These are phyloP conservation scores for Spirogloea muscicola DNA, from an alignment of 139 green algal genomes.

Conservation along the genomic window DNA sequence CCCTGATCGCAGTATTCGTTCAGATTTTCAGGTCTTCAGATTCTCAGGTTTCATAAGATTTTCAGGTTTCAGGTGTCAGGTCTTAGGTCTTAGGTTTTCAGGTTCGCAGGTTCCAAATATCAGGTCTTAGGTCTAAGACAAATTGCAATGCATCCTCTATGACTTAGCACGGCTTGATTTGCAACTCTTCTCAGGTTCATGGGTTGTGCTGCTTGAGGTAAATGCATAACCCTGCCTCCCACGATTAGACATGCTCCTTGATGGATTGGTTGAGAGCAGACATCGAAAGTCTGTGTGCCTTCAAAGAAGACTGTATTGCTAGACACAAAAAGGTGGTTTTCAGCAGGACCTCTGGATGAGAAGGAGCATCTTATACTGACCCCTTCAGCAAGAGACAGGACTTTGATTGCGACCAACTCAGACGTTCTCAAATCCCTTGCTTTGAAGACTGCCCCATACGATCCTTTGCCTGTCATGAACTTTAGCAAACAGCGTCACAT, in stretches of 20 bases:
- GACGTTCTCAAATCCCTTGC: conserved; percentile 8
- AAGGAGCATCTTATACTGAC: background rate
- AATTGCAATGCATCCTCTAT: too few species aligned
- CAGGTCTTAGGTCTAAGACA: too few species aligned
- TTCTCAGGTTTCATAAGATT: background rate
- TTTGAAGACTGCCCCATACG: conserved; percentile 43
- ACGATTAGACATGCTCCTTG: background rate
- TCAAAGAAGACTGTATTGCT: background rate
- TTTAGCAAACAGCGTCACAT: too few species aligned
- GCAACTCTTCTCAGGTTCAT: too few species aligned
- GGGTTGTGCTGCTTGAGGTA: background rate
- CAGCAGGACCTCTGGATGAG: background rate
- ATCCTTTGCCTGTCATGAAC: conserved; percentile 44
- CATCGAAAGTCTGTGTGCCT: background rate
- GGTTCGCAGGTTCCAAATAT: background rate
- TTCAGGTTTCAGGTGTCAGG: background rate
- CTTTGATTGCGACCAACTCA: conserved; percentile 43
- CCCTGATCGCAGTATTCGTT: background rate
- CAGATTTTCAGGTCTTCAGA: background rate
- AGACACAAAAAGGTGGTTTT: background rate
- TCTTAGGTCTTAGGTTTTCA: background rate
- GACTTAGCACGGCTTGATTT: too few species aligned
- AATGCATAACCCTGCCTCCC: background rate
- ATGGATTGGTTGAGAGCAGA: background rate
- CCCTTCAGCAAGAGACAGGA: conserved; percentile 35